These are phyloP conservation scores for Jatropha curcas DNA, from an alignment of 345 rosid genomes.

Conservation along the genomic window DNA sequence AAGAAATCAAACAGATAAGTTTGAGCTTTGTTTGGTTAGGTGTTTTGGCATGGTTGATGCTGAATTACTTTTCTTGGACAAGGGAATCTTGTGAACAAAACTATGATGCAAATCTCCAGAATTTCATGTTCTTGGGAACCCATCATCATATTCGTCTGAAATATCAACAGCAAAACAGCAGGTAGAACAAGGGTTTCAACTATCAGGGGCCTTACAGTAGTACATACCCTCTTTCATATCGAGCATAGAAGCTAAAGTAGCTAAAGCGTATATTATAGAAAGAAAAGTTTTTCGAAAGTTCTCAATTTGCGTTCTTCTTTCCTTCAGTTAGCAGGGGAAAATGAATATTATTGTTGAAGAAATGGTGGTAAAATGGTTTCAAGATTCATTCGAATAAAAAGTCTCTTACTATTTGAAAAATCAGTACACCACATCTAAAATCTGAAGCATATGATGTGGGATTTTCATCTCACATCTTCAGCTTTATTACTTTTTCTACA, in stretches of 20 bases:
- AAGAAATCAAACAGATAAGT: neutral
- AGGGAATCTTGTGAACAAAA: neutral
- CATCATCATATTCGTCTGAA: neutral
- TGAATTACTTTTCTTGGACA: neutral
- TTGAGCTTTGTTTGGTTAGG: neutral
- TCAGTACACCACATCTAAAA: too few relatives aligned
- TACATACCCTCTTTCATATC: too few relatives aligned
- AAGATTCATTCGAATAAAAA: neutral
- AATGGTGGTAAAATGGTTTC: constrained; percentile 5
- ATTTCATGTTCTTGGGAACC: too few relatives aligned
- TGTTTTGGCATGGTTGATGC: neutral
- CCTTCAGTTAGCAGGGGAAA: neutral
- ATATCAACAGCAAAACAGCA: too few relatives aligned
- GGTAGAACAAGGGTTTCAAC: too few relatives aligned
- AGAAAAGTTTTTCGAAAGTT: too few relatives aligned
- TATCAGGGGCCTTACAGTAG: too few relatives aligned
- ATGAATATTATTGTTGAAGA: neutral
- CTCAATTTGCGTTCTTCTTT: too few relatives aligned
- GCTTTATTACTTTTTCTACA: neutral
- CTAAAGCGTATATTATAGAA: too few relatives aligned
- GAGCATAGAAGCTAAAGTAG: too few relatives aligned
- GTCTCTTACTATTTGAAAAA: too few relatives aligned
- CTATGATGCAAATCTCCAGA: neutral
- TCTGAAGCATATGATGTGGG: neutral
- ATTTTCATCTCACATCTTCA: neutral